Evolutionary conservation across 2,329 filamentous ascomycete genomes (phyloP).

Genomic region (Septoria petroselini): DNA sequence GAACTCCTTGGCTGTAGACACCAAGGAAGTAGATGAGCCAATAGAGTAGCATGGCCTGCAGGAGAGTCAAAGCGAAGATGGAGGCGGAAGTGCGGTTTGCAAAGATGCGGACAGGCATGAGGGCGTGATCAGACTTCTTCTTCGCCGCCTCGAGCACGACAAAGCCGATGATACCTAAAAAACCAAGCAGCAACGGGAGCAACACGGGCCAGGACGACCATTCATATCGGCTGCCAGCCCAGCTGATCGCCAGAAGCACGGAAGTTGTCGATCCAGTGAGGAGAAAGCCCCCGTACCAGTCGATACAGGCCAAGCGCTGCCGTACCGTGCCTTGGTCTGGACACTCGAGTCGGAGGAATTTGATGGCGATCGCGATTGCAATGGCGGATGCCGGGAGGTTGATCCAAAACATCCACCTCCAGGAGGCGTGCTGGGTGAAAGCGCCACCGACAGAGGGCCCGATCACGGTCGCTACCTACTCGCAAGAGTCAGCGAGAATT

Average conservation of each 20-base stretch:
- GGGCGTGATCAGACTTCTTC: constrained; percentile 66
- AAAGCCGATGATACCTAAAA: constrained; percentile 50
- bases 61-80: constrained; percentile 63
- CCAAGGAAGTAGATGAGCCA: constrained; percentile 68
- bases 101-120: constrained; percentile 72
- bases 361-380: constrained; percentile 52
- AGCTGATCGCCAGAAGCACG: constrained; percentile 7
- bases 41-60: constrained; percentile 72
- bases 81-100: constrained; percentile 61
- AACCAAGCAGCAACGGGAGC: constrained; percentile 78
- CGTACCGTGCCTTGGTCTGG: constrained; percentile 9
- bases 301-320: constrained; percentile 45
- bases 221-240: constrained; percentile 12
- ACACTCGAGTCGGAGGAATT: constrained; percentile 28
- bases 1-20: constrained; percentile 56
- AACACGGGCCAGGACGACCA: constrained; percentile 15
- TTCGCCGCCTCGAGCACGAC: constrained; percentile 58
- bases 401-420: constrained; percentile 56
- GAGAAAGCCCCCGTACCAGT: constrained; percentile 60
- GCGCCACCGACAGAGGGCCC: constrained; percentile 66
- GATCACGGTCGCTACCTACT: constrained; percentile 37
- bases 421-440: constrained; percentile 61
- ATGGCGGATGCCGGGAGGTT: constrained; percentile 54
- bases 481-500: constrained; percentile 33
- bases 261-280: constrained; percentile 65